These are phyloP conservation scores for Penicillium desertorum DNA, from an alignment of 495 filamentous ascomycete genomes.

Conservation along the genomic window DNA sequence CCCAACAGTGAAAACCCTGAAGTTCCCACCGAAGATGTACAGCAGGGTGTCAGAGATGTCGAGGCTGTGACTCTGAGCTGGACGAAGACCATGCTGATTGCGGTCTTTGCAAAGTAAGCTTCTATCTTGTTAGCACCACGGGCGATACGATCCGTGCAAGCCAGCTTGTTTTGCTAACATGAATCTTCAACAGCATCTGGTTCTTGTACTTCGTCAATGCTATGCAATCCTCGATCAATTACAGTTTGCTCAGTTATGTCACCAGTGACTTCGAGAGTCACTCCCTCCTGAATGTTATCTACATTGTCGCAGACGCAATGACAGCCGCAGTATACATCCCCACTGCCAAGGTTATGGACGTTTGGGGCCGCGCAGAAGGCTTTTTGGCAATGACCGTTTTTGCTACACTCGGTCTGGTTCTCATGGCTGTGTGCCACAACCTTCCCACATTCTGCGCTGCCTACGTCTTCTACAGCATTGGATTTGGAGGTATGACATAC, in stretches of 20 bases:
- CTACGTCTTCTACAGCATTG: constrained; percentile 51
- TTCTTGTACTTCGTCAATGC: constrained; percentile 50
- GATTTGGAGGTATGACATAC: constrained; percentile 56
- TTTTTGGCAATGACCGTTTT: constrained; percentile 48
- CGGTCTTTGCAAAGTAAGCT: constrained; percentile 42
- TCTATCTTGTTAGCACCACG: not conserved
- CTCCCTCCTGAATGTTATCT: constrained; percentile 57
- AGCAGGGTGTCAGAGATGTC: constrained; percentile 45
- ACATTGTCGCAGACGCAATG: constrained; percentile 50
- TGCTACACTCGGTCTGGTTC: constrained; percentile 42
- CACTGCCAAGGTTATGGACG: constrained; percentile 66
- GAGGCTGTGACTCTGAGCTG: constrained; percentile 47
- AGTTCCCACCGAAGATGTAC: constrained; percentile 25
- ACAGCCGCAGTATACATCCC: constrained; percentile 48
- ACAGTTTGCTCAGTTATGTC: constrained; percentile 34
- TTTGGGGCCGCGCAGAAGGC: constrained; percentile 59
- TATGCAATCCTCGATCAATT: constrained; percentile 36
- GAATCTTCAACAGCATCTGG: constrained; percentile 40
- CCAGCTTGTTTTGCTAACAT: constrained; percentile 2
- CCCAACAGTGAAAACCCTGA: constrained; percentile 4
- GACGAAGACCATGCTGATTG: constrained; percentile 39
- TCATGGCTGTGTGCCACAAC: constrained; percentile 52
- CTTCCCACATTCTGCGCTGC: constrained; percentile 52
- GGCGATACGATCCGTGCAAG: not conserved
- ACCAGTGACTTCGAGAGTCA: constrained; percentile 57